These are phyloP conservation scores for Penicillium odoratum DNA, from an alignment of 495 filamentous ascomycete genomes.

Conservation along the genomic window DNA sequence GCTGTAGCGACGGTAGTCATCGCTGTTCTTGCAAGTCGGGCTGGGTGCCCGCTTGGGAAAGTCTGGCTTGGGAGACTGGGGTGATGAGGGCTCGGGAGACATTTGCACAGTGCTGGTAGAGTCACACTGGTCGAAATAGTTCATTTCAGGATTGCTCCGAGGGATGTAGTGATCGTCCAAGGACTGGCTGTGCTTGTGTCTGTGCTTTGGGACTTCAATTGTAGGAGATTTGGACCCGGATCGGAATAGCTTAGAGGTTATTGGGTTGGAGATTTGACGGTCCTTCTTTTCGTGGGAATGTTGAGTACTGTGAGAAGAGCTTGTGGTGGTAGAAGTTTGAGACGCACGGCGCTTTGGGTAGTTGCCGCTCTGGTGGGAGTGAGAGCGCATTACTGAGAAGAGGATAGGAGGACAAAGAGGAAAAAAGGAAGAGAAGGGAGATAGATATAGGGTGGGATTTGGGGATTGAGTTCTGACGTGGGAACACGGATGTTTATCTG, in stretches of 20 bases:
- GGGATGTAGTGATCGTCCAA: conserved; percentile 5
- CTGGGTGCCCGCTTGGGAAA: conserved; percentile 12
- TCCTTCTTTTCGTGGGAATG: conserved; percentile 20
- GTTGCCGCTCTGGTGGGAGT: conserved; percentile 16
- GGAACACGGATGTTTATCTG: conserved; percentile 10
- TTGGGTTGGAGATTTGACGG: conserved; percentile 9
- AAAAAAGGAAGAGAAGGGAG: background rate
- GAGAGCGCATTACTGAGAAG: conserved; percentile 24
- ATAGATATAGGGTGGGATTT: background rate
- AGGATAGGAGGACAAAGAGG: background rate
- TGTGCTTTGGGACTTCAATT: conserved; percentile 16
- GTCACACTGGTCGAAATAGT: conserved; percentile 22
- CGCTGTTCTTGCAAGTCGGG: conserved; percentile 29
- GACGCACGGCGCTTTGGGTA: conserved; percentile 26
- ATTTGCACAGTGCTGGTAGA: conserved; percentile 24
- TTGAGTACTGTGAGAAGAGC: conserved; percentile 21
- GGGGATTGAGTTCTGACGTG: conserved; percentile 10
- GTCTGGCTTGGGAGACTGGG: conserved; percentile 21
- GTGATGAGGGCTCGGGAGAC: conserved; percentile 20
- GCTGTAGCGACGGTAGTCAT: conserved; percentile 42
- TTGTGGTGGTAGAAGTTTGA: conserved; percentile 26
- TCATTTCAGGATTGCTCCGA: conserved; percentile 10
- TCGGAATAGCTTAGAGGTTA: conserved; percentile 21
- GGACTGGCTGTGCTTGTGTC: background rate
- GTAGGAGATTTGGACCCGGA: conserved; percentile 24